Base-by-base conservation (phyloP, 768 basidiomycete genomes). In the Pholiota molesta region DNA sequence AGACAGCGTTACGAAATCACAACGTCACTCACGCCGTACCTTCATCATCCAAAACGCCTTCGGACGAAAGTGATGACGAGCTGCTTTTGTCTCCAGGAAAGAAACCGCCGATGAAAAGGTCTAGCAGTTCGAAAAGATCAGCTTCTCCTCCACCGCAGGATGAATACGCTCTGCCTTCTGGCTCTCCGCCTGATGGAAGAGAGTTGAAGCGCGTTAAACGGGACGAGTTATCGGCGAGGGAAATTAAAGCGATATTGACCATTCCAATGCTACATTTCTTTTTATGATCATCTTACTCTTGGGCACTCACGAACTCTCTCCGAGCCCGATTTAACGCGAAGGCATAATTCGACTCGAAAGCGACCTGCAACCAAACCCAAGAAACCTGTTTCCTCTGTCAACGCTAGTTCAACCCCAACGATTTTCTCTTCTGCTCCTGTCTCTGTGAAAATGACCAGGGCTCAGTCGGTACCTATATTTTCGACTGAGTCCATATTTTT, bases 11-110 rank as follows among this genome's bases (percentile, higher is more conserved):
- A 52, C 73, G 72, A 61, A 76, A 68, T 65, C 72, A 66, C 28
- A 65, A 56, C 28, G 60, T 64, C 35, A 57, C 55, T 29, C n/a
- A 28, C 6, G 21, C 47, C 23, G 47, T 14, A 49, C 47, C 47
- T 49, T 49, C 47, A 49, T 49, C 52, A 19, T 47, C 39, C 23
- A 47, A 59, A 49, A 65, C 70, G 19, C 64, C 67, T 44, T 65
- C 62, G 7, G 72, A 72, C 4, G 78, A 79, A 31, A 72, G 72
- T 7, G 82, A 83, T 53, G 82, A 84, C 68, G 83, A 84, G 66
- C 72, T 81, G 31, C 71, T 83, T 31, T 71, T 84, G 40, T 81
- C 82, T 3, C 81, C 81, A 28, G 66, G 69, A 13, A 82, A 79
- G 68, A 57, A 60, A 37, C 59, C 62, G 16, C 28, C 53, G 16